Evolutionary conservation across 495 filamentous ascomycete genomes (phyloP).

Genomic region (Clavariopsis aquatica): DNA sequence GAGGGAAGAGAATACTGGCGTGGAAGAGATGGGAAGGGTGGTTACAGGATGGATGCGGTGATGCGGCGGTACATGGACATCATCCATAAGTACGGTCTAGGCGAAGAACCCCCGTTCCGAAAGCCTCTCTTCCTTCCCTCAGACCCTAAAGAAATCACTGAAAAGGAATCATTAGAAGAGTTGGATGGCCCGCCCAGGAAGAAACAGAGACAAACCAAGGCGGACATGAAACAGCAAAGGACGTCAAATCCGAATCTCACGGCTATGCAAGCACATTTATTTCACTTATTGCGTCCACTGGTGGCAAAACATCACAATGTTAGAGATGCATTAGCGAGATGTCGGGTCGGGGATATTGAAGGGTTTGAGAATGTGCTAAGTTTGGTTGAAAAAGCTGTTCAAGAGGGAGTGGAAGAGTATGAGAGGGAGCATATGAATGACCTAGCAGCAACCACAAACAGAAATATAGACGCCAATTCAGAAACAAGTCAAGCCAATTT

Average conservation of each 20-base stretch:
- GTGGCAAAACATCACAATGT: constrained; percentile 75
- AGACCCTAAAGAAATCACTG: constrained; percentile 48
- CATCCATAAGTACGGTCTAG: constrained; percentile 72
- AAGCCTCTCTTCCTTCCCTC: constrained; percentile 74
- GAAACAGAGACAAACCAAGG: constrained; percentile 58
- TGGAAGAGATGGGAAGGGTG: constrained; percentile 75
- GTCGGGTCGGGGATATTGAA: constrained; percentile 63
- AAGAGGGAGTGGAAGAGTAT: constrained; percentile 73
- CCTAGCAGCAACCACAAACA: constrained; percentile 8
- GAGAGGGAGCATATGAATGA: constrained; percentile 46
- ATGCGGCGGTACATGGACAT: constrained; percentile 88
- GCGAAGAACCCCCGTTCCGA: constrained; percentile 60
- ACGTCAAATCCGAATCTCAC: constrained; percentile 67
- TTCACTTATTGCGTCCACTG: constrained; percentile 83
- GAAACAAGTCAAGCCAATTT: too few relatives aligned
- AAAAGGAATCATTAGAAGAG: constrained; percentile 4
- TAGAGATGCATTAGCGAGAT: constrained; percentile 73
- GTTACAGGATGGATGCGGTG: constrained; percentile 86
- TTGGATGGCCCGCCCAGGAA: constrained; percentile 56
- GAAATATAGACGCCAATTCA: constrained; percentile 31
- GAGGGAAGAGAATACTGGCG: constrained; percentile 82
- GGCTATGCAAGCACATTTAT: constrained; percentile 89
- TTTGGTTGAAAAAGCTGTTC: constrained; percentile 69
- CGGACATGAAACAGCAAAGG: constrained; percentile 50
- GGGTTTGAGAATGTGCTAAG: constrained; percentile 71